Base-by-base conservation (phyloP, 2,329 filamentous ascomycete genomes). In the Elsinoe arachidis region DNA sequence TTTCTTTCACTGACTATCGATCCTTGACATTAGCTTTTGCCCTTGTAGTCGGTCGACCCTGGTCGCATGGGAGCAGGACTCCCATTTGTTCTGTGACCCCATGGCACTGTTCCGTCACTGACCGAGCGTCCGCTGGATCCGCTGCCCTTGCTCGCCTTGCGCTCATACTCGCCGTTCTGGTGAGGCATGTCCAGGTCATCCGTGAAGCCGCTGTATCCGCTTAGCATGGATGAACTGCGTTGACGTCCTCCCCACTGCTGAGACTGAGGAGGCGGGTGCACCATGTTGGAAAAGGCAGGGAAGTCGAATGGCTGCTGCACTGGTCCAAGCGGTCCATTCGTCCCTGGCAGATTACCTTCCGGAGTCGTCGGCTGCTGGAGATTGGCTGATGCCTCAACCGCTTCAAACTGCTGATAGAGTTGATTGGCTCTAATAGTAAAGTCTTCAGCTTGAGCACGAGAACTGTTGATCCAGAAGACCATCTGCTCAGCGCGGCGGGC, bases 271-370 rank as follows among this genome's bases (percentile, higher is more conserved):
- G 17, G 38, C 7, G 21, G 39, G 10, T 56, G 54, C 9, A 38
- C 17, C 21, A 56, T 41, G 41, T 56, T 56, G 58, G 56, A 44
- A 57, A 60, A 58, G 56, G 58, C 56, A 58, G 61, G 39, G 58
- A 56, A 59, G 14, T 59, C 56, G 39, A 60, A 57, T 34, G 57
- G 38, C 21, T 58, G 58, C 37, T 26, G 30, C 6, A 46, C 17
- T 30, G 61, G 59, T 34, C 59, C 61, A 35, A 61, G 46, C 23
- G 58, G 58, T 56, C 61, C 63, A 37, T 63, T 75, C 9, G 79
- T 80, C 57, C 79, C 79, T 21, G 80, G 79, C 12, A 83, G 69
- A 33, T 77, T 75, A 26, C 79, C 80, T 69, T 84, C 82, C n/a
- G 82, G 82, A n/a, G 81, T 83, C 6, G 63, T 63, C 30, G 62